Percentiles rank a stretch among this genome's conserved stretches.
Conservation (phyloP, 78 protist genomes). For the Chrysochromulina parva region DNA sequence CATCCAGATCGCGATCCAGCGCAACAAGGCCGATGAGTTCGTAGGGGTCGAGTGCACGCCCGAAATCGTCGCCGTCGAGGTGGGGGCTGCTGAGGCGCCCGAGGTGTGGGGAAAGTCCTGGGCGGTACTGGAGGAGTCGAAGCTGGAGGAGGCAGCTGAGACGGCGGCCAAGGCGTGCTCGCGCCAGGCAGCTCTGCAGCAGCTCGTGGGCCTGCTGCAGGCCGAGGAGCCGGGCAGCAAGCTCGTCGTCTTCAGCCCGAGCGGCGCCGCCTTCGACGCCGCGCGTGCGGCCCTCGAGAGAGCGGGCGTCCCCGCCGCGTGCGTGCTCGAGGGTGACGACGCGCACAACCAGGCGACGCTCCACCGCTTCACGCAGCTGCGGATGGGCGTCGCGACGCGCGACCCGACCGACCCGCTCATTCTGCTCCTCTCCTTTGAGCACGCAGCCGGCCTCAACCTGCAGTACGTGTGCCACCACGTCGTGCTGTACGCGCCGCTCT, state of each 20-base stretch:
- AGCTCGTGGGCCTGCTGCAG: background rate
- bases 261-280: background rate
- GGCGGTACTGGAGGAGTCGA: background rate
- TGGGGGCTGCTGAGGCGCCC: too few relatives aligned
- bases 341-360: background rate
- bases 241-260: background rate
- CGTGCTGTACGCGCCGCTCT: background rate
- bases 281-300: background rate
- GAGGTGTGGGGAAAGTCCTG: too few relatives aligned
- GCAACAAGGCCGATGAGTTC: background rate
- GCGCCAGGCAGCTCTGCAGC: background rate
- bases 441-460: background rate
- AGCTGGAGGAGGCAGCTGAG: background rate
- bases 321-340: background rate
- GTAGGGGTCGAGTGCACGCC: background rate
- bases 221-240: background rate
- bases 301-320: background rate
- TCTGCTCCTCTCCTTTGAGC: background rate
- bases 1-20: background rate
- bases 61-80: background rate
- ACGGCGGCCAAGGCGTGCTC: background rate
- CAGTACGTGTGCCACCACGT: background rate
- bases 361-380: background rate
- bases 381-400: background rate
- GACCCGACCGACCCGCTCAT: background rate